Evolutionary conservation across 805 yeast species (phyloP), one percentile per base, ranked within the genome.

Genomic region (Dipodascus albidus): DNA sequence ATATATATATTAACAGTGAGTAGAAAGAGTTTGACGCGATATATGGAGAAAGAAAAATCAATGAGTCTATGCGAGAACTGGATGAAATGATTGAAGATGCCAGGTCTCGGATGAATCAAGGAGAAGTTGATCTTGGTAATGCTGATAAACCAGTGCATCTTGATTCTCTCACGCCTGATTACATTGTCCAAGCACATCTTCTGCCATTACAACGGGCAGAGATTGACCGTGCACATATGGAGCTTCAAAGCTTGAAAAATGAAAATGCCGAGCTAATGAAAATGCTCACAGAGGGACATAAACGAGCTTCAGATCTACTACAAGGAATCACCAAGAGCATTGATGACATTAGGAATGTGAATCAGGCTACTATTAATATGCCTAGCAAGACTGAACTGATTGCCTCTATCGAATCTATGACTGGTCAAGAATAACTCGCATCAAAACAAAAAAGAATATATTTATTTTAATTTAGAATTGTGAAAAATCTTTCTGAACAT

Each of bases 21-120:
- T 33, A 51, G 48, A 69, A 74, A 50, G 86, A 82, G 59, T 80
- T 81, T 57, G 75, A 76, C 11, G 74, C 75, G 50, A 78, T 82
- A 4, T 73, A 77, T 60, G 64, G 65, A 9, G 85, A 82, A 48
- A 61, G 76, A 31, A 60, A 66, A 31, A 68, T 73, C 0, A 60
- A 67, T 44, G 56, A 58, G 35, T 74, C 72, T 57, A 58, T 74
- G 31, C 63, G 64, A 47, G 70, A 67, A 31, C 60, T 76, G 21
- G 75, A 74, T 49, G 63, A 62, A 20, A 66, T 78, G 35, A 65
- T 73, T 9, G 60, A 57, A 8, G 70, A 65, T 38, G 71, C 79
- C 0, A 62, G 66, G 42, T 52, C 55, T 15, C 55, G 64, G 14
- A 58, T 57, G 54, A 60, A 42, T 21, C n/a, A 35, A 41, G 23